A percentile compares a stretch with the other conserved stretches of the same genome.
phyloP scores from a whole-genome alignment of 371 early-diverging fungal species.

The Choanephora cucurbitarum region DNA sequence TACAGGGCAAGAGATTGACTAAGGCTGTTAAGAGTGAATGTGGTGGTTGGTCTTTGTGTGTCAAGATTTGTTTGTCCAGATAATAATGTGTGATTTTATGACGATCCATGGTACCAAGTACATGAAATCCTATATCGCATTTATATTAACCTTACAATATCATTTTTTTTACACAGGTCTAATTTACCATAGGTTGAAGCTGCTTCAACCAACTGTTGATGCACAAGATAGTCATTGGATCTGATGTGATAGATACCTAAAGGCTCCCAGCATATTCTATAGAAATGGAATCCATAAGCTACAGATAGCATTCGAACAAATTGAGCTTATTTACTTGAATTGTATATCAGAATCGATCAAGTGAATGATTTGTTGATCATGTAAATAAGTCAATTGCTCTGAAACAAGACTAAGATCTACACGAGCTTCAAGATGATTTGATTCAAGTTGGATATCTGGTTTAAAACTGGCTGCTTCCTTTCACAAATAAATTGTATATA shows the following conservation, averaged over 20 bases:
- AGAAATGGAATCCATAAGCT: background rate
- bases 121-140: background rate
- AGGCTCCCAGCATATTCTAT: background rate
- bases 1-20: background rate
- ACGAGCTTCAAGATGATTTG: background rate
- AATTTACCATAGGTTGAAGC: background rate
- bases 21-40: background rate
- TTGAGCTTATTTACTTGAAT: background rate
- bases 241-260: conserved; percentile 2
- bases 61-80: background rate
- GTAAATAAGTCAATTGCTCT: background rate
- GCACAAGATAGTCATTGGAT: background rate
- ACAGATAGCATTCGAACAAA: too few relatives aligned
- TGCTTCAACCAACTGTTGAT: background rate
- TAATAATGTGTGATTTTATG: background rate
- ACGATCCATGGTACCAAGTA: background rate
- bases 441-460: background rate
- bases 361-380: conserved; percentile 5
- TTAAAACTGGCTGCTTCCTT: background rate
- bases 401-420: background rate
- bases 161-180: too few relatives aligned
- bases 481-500: too few relatives aligned
- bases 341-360: background rate
- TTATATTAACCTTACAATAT: too few relatives aligned
- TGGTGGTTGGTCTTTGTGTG: background rate